Base-by-base conservation (phyloP, 306 rosid genomes). In the Rosa multiflora region DNA sequence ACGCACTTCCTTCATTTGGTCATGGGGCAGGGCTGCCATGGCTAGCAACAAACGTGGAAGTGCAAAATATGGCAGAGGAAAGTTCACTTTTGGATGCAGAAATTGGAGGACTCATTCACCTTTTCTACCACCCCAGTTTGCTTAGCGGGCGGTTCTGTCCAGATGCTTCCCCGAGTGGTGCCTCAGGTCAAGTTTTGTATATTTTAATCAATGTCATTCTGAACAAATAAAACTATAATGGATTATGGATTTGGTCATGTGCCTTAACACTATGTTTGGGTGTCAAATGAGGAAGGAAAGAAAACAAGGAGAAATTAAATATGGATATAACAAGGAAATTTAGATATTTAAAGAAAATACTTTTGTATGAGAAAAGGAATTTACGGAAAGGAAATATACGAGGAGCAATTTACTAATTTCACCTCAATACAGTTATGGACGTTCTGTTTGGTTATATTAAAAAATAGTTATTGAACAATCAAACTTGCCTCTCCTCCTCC, bases 121-220 rank as follows among this genome's bases (percentile, higher is more conserved):
- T 95, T 78, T 97, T 95, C 61, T 95, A 95, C 85, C 99, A 93
- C 82, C 99, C 99, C 32, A 82, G 92, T 86, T 85, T 95, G 87
- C 98, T 95, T 67, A 89, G 82, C 56, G 99, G 99, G 67, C 89
- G 98, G 75, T 95, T 88, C 86, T 95, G 99, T 84, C 98, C 99
- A 73, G 99, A 93, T 85, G 99, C 98, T 91, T 95, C 99, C 46
- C 99, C 99, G 59, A 83, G 85, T 72, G 97, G 98, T 78, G 92
- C 98, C 69, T 83, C 99, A 92, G 99, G 99, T 91, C 74, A 75
- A 85, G 71, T 71, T 37, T 67, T 79, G 86, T 88, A 68, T 76
- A 35, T 84, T 23, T n/a, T 47, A n/a, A 66, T 78, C 35, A 44
- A 26, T 62, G 46, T 75, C 20, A 9, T 43, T 40, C 52, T 69